Evolutionary conservation across 345 rosid species (phyloP).

Genomic region (Eucalyptus leucophloia): DNA sequence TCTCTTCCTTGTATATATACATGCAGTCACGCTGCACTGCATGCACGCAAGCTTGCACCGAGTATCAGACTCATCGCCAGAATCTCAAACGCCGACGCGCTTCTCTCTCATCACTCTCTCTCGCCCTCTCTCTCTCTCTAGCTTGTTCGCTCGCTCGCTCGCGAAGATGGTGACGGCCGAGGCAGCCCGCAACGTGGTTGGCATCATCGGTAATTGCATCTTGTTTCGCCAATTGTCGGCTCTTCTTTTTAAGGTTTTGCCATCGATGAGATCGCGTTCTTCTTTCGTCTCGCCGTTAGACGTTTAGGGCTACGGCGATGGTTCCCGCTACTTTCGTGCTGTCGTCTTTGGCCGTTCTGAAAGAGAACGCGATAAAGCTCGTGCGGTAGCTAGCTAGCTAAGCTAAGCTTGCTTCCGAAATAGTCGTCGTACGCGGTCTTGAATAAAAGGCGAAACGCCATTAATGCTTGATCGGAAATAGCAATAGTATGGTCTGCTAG

Average conservation of each 20-base stretch:
- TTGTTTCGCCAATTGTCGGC: neutral
- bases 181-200: neutral
- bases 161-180: neutral
- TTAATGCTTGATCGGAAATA: neutral
- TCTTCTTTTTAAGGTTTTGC: neutral
- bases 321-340: neutral
- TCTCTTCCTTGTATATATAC: neutral
- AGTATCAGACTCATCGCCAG: neutral
- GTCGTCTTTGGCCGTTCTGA: neutral
- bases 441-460: neutral
- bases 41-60: neutral
- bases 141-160: neutral
- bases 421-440: neutral
- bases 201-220: neutral
- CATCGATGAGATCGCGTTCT: neutral
- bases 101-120: neutral
- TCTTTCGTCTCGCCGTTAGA: neutral
- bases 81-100: neutral
- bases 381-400: neutral
- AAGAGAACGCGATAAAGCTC: neutral
- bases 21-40: neutral
- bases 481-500: neutral
- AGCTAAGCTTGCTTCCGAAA: neutral
- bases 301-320: neutral
- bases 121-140: neutral